Evolutionary conservation across 2,329 filamentous ascomycete species (phyloP).

Genomic region (Graphiopsis chlorocephala): DNA sequence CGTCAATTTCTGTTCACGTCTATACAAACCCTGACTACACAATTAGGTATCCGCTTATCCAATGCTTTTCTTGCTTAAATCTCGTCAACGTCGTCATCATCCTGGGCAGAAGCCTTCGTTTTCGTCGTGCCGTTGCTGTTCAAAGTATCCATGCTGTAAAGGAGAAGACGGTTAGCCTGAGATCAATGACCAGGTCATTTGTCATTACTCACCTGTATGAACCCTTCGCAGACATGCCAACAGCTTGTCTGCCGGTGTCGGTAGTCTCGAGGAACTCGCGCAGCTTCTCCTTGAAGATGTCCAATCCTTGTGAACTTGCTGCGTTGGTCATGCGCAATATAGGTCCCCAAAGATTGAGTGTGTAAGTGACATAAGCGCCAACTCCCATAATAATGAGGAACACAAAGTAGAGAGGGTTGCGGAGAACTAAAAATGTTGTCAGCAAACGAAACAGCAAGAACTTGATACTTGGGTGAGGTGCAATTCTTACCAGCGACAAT

Average conservation of each 20-base stretch:
- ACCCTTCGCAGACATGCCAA: slow-evolving; percentile 63
- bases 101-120: slow-evolving; percentile 26
- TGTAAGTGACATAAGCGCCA: slow-evolving; percentile 85
- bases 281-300: slow-evolving; percentile 87
- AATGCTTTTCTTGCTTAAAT: slow-evolving; percentile 24
- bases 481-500: slow-evolving; percentile 75
- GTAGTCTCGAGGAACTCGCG: slow-evolving; percentile 85
- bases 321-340: slow-evolving; percentile 95
- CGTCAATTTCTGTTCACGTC: slow-evolving; percentile 3
- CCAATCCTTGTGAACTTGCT: slow-evolving; percentile 78
- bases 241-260: slow-evolving; percentile 79
- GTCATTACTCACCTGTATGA: slow-evolving; percentile 33
- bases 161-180: neutral
- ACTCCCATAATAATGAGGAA: slow-evolving; percentile 74
- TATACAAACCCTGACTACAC: slow-evolving; percentile 11
- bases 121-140: slow-evolving; percentile 44
- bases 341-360: slow-evolving; percentile 89
- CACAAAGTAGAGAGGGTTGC: slow-evolving; percentile 90
- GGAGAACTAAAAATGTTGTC: slow-evolving; percentile 62
- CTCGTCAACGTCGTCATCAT: slow-evolving; percentile 37
- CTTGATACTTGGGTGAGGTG: neutral
- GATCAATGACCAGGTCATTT: neutral
- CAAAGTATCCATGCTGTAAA: slow-evolving; percentile 39
- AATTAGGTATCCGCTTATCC: slow-evolving; percentile 13
- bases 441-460: slow-evolving; percentile 5